Percentiles rank a stretch among this genome's conserved stretches.
phyloP scores from a whole-genome alignment of 2,329 filamentous ascomycete species.

The Karstenula rhodostoma region DNA sequence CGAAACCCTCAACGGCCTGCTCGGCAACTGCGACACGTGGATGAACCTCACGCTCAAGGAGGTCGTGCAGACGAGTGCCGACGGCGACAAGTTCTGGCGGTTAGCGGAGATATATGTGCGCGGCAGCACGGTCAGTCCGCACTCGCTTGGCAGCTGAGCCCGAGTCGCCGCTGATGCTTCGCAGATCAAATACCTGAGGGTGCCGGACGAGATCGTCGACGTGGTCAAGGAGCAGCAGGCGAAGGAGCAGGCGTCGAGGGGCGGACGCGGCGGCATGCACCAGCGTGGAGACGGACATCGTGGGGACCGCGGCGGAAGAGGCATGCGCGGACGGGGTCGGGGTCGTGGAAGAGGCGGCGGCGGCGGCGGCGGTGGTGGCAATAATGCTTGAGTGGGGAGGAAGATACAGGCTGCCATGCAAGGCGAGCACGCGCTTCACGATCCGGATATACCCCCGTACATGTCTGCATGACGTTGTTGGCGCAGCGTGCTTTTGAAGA shows the following conservation, averaged over 20 bases:
- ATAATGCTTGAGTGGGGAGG: background rate
- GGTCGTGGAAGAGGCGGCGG: constrained; percentile 64
- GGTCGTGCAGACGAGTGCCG: constrained; percentile 94
- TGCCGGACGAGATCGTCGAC: constrained; percentile 97
- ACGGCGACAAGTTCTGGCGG: constrained; percentile 92
- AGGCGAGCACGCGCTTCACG: background rate
- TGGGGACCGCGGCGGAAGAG: constrained; percentile 59
- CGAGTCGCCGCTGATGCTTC: constrained; percentile 11
- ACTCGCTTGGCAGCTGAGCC: constrained; percentile 3
- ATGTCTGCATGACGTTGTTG: background rate
- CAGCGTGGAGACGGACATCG: constrained; percentile 62
- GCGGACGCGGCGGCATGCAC: constrained; percentile 71
- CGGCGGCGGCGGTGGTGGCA: constrained; percentile 45
- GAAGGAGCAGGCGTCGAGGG: constrained; percentile 66
- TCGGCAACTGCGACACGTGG: constrained; percentile 98
- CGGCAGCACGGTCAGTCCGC: constrained; percentile 84
- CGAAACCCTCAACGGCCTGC: constrained; percentile 94
- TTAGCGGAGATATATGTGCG: constrained; percentile 95
- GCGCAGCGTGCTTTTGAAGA: background rate
- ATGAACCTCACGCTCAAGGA: constrained; percentile 99
- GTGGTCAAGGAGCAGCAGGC: constrained; percentile 92
- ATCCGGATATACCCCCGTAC: constrained; percentile 1
- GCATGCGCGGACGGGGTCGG: constrained; percentile 63
- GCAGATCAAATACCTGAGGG: constrained; percentile 97
- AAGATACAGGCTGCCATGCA: background rate